phyloP scores from a whole-genome alignment of 1,284 basidiomycete genomes.

The Bjerkandera adusta region DNA sequence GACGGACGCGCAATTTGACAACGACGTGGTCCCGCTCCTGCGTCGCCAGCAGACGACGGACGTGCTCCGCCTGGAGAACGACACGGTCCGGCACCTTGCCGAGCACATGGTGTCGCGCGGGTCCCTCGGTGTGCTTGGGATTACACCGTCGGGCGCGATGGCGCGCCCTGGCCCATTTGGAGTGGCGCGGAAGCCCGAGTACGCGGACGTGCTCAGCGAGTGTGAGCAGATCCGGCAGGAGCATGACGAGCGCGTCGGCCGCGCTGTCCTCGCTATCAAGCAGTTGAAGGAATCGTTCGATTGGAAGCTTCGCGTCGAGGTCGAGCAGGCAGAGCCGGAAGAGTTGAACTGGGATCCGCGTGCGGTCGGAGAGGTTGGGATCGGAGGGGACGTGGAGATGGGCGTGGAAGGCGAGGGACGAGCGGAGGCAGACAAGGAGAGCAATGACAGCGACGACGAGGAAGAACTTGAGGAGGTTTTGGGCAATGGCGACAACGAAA shows the following conservation, averaged over 20 bases:
- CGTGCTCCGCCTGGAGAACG: slow-evolving; percentile 65
- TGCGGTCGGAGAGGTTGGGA: slow-evolving; percentile 18
- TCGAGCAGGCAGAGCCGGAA: slow-evolving; percentile 72
- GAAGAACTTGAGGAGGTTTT: slow-evolving; percentile 41
- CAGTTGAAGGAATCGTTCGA: slow-evolving; percentile 76
- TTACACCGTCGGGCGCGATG: neutral
- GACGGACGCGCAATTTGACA: slow-evolving; percentile 65
- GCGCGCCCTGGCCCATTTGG: neutral
- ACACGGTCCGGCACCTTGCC: slow-evolving; percentile 63
- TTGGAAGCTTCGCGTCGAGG: slow-evolving; percentile 70
- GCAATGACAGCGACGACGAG: slow-evolving; percentile 40
- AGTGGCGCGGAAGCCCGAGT: slow-evolving; percentile 30
- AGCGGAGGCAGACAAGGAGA: slow-evolving; percentile 29
- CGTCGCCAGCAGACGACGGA: slow-evolving; percentile 76
- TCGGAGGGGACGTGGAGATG: slow-evolving; percentile 18
- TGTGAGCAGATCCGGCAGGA: slow-evolving; percentile 62
- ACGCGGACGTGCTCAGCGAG: slow-evolving; percentile 62
- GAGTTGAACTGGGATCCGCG: slow-evolving; percentile 67
- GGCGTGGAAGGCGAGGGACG: slow-evolving; percentile 29
- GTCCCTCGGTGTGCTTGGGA: slow-evolving; percentile 43
- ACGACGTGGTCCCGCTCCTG: slow-evolving; percentile 66
- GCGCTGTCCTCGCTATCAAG: slow-evolving; percentile 67
- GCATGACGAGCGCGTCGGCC: slow-evolving; percentile 69
- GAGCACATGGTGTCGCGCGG: slow-evolving; percentile 64
- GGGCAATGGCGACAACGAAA: slow-evolving; percentile 28